Evolutionary conservation across 2,329 filamentous ascomycete species (phyloP), one percentile per base, ranked within the genome.

Genomic region (Penicillium sp.): DNA sequence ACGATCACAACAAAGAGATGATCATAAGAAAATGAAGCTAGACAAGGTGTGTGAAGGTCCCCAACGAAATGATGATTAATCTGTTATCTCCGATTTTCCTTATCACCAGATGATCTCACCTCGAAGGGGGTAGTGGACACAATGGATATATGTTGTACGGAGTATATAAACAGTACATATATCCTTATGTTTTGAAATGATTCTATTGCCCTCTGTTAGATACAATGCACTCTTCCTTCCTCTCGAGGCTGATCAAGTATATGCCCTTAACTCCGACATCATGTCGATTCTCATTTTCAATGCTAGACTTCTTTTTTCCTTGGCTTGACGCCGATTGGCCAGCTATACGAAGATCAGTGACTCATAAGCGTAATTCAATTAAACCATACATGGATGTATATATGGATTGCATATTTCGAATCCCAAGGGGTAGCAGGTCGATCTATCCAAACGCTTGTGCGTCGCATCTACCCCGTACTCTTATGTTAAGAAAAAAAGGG

Each of bases 31-130:
- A 43, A 45, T 25, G 29, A 52, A 52, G 50, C 39, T 44, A 7
- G 33, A 19, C 36, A 19, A 33, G 31, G 31, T 33, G 16, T 10
- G 3, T 19, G 2, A 9, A 19, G n/a, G 36, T 39, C 36, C n/a
- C 19, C 45, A 15, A 25, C 19, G 15, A 39, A 31, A 27, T 23
- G 51, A 49, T 55, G 56, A 50, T 55, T 58, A 58, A 58, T 58
- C 56, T 10, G 38, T 25, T 57, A 57, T 57, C 55, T 58, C 50
- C 50, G 39, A 11, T 39, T 36, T 27, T 23, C 16, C 43, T 57
- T 57, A 57, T 57, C 55, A 25, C 36, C 50, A 58, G 33, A 55
- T 55, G 55, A 58, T 58, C 51, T 58, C 55, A 53, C 39, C 19
- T 34, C 16, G n/a, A 36, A 23, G 13, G 33, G 33, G 2, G 2